These are phyloP conservation scores for Nakazawaea wickerhamii DNA, from an alignment of 805 yeast genomes.

Conservation along the genomic window DNA sequence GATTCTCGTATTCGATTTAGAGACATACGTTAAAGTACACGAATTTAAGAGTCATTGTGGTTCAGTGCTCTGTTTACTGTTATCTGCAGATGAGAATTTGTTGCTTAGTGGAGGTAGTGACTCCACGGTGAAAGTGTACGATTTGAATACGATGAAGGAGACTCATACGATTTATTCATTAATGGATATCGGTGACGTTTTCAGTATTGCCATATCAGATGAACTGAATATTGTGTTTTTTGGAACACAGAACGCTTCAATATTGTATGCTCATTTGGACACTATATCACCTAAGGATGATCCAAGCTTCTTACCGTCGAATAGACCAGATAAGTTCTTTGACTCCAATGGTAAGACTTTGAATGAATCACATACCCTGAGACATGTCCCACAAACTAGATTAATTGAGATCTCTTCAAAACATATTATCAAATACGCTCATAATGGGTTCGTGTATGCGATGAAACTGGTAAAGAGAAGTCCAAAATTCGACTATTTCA, in stretches of 20 bases:
- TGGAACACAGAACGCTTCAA: conserved; percentile 91
- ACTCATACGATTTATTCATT: conserved; percentile 76
- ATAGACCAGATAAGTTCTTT: conserved; percentile 76
- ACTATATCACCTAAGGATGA: conserved; percentile 20
- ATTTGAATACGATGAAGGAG: conserved; percentile 41
- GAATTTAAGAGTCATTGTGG: conserved; percentile 61
- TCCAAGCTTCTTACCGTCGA: conserved; percentile 46
- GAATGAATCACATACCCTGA: background rate
- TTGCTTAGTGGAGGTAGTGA: conserved; percentile 88
- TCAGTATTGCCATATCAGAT: conserved; percentile 70
- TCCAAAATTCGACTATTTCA: conserved; percentile 17
- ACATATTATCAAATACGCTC: conserved; percentile 77
- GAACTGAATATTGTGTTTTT: conserved; percentile 57
- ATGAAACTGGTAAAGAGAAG: conserved; percentile 34
- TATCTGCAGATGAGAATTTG: conserved; percentile 46
- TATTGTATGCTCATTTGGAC: conserved; percentile 59
- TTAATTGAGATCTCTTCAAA: conserved; percentile 63
- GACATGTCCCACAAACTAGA: conserved; percentile 16
- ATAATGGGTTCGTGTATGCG: conserved; percentile 83
- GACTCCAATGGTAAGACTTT: conserved; percentile 81
- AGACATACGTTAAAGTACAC: conserved; percentile 51
- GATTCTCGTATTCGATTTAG: conserved; percentile 64
- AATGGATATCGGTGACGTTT: conserved; percentile 90
- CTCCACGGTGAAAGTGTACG: conserved; percentile 85
- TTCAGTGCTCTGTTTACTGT: conserved; percentile 65